Conservation (phyloP, 108 stramenopile species). For the Cyclotella choctawhatcheeana region DNA sequence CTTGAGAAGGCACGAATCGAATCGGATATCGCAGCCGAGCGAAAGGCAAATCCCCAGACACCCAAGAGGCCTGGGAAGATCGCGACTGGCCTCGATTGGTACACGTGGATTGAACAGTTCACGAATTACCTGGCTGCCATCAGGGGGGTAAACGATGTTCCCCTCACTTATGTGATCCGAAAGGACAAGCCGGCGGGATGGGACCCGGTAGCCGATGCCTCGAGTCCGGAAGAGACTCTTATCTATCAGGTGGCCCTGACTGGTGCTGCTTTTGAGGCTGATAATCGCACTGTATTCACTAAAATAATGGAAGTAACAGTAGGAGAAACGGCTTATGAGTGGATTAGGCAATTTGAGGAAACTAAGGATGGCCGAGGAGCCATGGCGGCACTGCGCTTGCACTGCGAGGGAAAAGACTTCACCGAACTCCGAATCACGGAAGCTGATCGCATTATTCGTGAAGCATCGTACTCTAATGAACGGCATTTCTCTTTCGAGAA, state of each 20-base stretch:
- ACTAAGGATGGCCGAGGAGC: no score
- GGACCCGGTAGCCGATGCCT: not conserved
- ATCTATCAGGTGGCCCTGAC: not conserved
- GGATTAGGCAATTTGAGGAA: not conserved
- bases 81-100: not conserved
- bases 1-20: not conserved
- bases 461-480: not conserved
- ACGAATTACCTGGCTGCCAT: not conserved
- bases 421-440: not conserved
- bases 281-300: not conserved
- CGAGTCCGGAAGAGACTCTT: not conserved
- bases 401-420: not conserved
- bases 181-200: not conserved
- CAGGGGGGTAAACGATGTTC: not conserved
- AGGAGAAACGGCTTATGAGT: not conserved
- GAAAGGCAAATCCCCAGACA: not conserved
- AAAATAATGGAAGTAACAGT: not conserved
- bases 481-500: no score
- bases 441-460: not conserved
- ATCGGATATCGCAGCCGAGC: not conserved
- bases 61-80: not conserved
- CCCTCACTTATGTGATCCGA: not conserved
- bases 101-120: not conserved
- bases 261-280: not conserved
- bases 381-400: not conserved